Evolutionary conservation across 2,329 filamentous ascomycete genomes (phyloP).

Genomic region (Bipolaris gigantea): DNA sequence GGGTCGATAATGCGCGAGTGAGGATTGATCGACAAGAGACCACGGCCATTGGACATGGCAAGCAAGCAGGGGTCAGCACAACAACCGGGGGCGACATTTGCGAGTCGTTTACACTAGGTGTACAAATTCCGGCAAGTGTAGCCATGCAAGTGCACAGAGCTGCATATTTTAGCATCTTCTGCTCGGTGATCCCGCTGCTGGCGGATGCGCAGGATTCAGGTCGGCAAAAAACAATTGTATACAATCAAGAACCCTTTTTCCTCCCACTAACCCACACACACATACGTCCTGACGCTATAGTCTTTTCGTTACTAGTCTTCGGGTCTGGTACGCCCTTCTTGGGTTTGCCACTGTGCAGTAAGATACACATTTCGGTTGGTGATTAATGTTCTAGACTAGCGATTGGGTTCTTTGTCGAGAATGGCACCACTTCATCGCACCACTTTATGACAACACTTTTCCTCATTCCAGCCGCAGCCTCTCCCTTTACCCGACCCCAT

Average conservation of each 20-base stretch:
- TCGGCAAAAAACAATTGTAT: background rate
- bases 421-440: background rate
- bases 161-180: background rate
- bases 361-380: background rate
- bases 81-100: background rate
- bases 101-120: background rate
- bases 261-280: background rate
- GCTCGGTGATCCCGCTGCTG: background rate
- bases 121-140: background rate
- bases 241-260: background rate
- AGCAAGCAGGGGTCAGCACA: constrained; percentile 5
- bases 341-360: background rate
- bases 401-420: background rate
- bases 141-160: background rate
- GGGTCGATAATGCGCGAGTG: constrained; percentile 16
- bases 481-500: background rate
- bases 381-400: background rate
- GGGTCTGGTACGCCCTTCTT: background rate
- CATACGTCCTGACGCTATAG: background rate
- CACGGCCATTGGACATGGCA: background rate
- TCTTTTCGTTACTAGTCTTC: background rate
- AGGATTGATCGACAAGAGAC: constrained; percentile 6
- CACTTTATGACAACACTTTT: background rate
- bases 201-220: background rate
- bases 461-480: background rate